phyloP scores from a whole-genome alignment of 805 yeast species.

The Starmera caribaea region DNA sequence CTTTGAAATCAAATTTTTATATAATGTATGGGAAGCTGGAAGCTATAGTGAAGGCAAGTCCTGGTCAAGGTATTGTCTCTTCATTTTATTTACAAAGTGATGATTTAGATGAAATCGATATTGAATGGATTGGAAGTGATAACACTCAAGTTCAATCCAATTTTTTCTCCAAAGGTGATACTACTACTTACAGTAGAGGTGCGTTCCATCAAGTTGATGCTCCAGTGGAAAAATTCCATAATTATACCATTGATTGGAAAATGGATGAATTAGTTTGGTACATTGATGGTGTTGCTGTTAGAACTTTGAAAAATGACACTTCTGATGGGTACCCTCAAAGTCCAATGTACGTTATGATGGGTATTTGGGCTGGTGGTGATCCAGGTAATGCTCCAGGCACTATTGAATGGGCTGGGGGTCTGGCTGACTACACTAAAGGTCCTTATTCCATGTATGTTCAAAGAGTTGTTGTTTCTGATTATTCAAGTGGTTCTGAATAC shows the following conservation, averaged over 20 bases:
- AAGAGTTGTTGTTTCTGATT: constrained; percentile 53
- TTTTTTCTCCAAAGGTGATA: constrained; percentile 74
- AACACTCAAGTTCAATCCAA: constrained; percentile 65
- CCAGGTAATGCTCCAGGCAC: constrained; percentile 55
- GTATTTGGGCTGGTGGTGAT: constrained; percentile 83
- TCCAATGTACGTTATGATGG: constrained; percentile 69
- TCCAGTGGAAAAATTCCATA: constrained; percentile 57
- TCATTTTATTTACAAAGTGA: constrained; percentile 76
- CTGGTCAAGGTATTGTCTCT: constrained; percentile 73
- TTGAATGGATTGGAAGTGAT: constrained; percentile 84
- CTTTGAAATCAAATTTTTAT: constrained; percentile 67
- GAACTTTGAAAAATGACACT: constrained; percentile 47
- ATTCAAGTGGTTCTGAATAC: constrained; percentile 55
- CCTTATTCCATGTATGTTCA: constrained; percentile 64
- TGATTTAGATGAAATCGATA: constrained; percentile 82
- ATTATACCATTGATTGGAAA: constrained; percentile 82
- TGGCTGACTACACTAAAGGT: constrained; percentile 50
- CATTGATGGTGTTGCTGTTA: constrained; percentile 57
- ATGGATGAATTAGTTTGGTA: constrained; percentile 56
- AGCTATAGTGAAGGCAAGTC: constrained; percentile 59
- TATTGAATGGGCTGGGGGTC: constrained; percentile 78
- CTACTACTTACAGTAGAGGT: constrained; percentile 74
- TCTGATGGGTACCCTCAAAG: constrained; percentile 78
- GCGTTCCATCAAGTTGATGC: constrained; percentile 47
- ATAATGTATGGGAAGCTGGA: constrained; percentile 86